Evolutionary conservation across 2,329 filamentous ascomycete species (phyloP).

Genomic region (Leptographium flavum): DNA sequence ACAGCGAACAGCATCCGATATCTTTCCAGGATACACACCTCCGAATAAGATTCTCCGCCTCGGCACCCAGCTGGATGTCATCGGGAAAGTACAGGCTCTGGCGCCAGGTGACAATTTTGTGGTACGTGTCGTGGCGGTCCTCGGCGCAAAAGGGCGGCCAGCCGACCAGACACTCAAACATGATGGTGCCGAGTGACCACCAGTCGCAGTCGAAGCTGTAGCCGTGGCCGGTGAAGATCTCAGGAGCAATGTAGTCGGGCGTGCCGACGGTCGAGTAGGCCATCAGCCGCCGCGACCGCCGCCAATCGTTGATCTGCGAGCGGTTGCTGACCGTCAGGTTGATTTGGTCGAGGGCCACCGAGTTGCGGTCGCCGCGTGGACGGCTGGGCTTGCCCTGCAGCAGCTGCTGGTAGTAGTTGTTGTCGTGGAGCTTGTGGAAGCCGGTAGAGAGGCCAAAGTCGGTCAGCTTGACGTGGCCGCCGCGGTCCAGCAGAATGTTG

Average conservation of each 20-base stretch:
- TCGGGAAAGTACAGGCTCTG: constrained; percentile 93
- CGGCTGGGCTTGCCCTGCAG: constrained; percentile 66
- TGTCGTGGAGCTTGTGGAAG: constrained; percentile 95
- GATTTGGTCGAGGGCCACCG: constrained; percentile 93
- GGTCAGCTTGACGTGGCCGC: constrained; percentile 94
- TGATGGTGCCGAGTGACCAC: constrained; percentile 98
- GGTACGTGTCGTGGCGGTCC: constrained; percentile 93
- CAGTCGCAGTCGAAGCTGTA: constrained; percentile 97
- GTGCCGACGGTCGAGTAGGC: constrained; percentile 97
- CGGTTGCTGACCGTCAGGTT: constrained; percentile 96
- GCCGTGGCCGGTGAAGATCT: constrained; percentile 93
- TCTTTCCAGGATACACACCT: too few relatives aligned
- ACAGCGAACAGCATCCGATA: too few relatives aligned
- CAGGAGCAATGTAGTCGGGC: constrained; percentile 94
- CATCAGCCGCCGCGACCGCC: constrained; percentile 87
- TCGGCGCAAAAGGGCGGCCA: constrained; percentile 99
- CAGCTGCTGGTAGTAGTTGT: constrained; percentile 95
- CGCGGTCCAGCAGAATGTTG: constrained; percentile 90
- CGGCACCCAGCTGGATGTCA: constrained; percentile 74
- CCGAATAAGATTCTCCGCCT: constrained; percentile 85
- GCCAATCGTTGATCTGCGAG: constrained; percentile 96
- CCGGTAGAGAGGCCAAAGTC: constrained; percentile 97
- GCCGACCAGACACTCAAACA: constrained; percentile 97
- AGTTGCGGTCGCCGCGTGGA: constrained; percentile 69
- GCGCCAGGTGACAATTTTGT: constrained; percentile 98